Percentiles rank a stretch among this genome's conserved stretches.
These are phyloP conservation scores for Henckelia pumila DNA, from an alignment of 257 asterid genomes.

Conservation along the genomic window DNA sequence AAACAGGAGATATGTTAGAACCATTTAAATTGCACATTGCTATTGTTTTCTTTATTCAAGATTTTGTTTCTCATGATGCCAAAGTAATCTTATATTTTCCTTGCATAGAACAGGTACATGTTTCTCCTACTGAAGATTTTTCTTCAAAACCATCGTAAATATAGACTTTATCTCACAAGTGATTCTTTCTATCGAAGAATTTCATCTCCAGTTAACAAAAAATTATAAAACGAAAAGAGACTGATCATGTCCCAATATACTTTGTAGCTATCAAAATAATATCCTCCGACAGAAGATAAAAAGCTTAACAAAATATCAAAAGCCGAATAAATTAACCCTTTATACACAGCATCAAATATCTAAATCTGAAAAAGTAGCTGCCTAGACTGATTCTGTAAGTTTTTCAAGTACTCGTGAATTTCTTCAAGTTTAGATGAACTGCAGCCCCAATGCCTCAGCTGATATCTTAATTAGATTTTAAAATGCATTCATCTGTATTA, in stretches of 20 bases:
- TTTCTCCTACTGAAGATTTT: neutral
- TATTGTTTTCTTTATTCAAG: too few relatives aligned
- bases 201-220: neutral
- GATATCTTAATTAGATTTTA: neutral
- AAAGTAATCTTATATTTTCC: neutral
- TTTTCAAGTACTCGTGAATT: too few relatives aligned
- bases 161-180: too few relatives aligned
- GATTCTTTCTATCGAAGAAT: neutral
- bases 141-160: neutral
- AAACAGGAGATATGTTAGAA: neutral
- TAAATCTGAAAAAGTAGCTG: neutral
- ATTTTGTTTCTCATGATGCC: neutral
- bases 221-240: neutral
- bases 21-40: neutral
- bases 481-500: neutral
- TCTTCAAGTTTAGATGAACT: too few relatives aligned
- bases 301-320: neutral
- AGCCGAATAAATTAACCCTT: neutral
- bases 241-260: too few relatives aligned
- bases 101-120: neutral
- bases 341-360: neutral
- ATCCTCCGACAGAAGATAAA: neutral
- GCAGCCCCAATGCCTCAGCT: neutral
- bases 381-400: neutral
- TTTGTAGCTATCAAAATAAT: neutral